A percentile compares a stretch with the other conserved stretches of the same genome.
phyloP scores from a whole-genome alignment of 345 rosid species.

The Gossypium herbaceum region DNA sequence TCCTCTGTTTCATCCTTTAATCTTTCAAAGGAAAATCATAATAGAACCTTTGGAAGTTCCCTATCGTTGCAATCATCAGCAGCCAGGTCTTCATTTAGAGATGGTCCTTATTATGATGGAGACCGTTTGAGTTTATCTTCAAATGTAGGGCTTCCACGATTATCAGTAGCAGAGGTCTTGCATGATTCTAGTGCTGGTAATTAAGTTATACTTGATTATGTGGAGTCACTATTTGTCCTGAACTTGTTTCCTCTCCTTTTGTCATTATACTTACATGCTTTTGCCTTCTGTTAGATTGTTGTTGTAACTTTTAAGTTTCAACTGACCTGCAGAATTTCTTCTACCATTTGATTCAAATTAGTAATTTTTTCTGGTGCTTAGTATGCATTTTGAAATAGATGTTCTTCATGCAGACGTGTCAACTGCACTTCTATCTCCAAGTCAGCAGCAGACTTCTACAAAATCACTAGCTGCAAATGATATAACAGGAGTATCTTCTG shows the following conservation, averaged over 20 bases:
- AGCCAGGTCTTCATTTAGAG: slow-evolving; percentile 66
- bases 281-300: neutral
- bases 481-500: slow-evolving; percentile 31
- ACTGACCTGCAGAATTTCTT: neutral
- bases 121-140: slow-evolving; percentile 60
- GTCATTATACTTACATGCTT: neutral
- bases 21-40: slow-evolving; percentile 52
- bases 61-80: slow-evolving; percentile 67
- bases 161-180: slow-evolving; percentile 67
- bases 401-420: slow-evolving; percentile 35
- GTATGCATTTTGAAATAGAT: slow-evolving; percentile 32
- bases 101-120: slow-evolving; percentile 43
- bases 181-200: slow-evolving; percentile 58
- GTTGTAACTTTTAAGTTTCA: neutral
- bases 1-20: slow-evolving; percentile 86
- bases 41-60: slow-evolving; percentile 70
- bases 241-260: neutral
- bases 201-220: slow-evolving; percentile 15
- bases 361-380: slow-evolving; percentile 18
- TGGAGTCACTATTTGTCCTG: neutral
- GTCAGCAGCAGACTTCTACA: slow-evolving; percentile 40
- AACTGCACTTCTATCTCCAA: slow-evolving; percentile 37
- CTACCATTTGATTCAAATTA: neutral
- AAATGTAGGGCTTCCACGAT: slow-evolving; percentile 48
- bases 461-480: slow-evolving; percentile 40